These are phyloP conservation scores for Suhomyces bribrorum DNA, from an alignment of 1,139 yeast genomes.

Conservation along the genomic window DNA sequence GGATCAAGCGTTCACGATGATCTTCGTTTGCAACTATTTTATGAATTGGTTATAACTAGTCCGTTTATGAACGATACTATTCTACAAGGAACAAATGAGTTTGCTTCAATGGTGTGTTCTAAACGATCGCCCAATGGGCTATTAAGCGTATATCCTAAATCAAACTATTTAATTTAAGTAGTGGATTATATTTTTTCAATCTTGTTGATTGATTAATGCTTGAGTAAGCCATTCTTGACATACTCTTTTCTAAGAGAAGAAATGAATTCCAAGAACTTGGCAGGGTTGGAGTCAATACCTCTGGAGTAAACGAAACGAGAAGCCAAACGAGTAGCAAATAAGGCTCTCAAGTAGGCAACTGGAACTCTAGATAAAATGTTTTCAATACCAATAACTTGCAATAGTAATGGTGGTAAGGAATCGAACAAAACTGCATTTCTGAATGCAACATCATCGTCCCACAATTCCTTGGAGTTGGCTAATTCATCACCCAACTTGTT, in stretches of 20 bases:
- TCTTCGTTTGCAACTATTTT: too few species aligned
- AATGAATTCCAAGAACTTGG: constrained; percentile 77
- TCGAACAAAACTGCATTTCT: constrained; percentile 75
- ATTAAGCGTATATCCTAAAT: background rate
- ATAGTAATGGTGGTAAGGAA: constrained; percentile 76
- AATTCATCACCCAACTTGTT: constrained; percentile 89
- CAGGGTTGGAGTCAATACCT: constrained; percentile 83
- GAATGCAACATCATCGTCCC: constrained; percentile 78
- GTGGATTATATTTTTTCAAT: background rate
- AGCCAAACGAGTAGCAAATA: constrained; percentile 88
- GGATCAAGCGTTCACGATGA: too few species aligned
- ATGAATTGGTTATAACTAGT: background rate
- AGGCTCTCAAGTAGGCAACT: constrained; percentile 80
- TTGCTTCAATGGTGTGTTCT: too few species aligned
- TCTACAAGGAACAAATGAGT: too few species aligned
- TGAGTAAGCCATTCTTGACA: constrained; percentile 31
- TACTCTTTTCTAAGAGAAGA: constrained; percentile 46
- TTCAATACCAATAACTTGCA: constrained; percentile 74
- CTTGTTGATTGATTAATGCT: constrained; percentile 9
- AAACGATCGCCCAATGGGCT: background rate
- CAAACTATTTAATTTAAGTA: background rate
- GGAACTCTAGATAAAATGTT: constrained; percentile 78
- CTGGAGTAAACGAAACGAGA: constrained; percentile 85
- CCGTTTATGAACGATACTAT: too few species aligned
- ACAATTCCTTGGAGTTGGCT: constrained; percentile 76